Evolutionary conservation across 2,329 filamentous ascomycete species (phyloP).

Genomic region (Bipolaris gigantea): DNA sequence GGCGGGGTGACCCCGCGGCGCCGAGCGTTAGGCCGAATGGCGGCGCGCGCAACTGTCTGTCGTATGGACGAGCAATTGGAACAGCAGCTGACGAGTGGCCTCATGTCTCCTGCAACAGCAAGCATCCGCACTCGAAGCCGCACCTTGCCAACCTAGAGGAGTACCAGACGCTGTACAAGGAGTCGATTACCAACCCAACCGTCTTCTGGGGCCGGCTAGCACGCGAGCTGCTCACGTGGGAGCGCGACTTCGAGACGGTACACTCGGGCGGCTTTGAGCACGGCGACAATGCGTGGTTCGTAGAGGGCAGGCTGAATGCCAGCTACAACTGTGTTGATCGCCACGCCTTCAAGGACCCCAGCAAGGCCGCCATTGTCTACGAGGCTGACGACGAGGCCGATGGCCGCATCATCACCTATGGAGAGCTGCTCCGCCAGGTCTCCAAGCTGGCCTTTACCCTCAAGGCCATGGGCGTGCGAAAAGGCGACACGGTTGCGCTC

Average conservation of each 20-base stretch:
- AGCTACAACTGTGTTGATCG: slow-evolving; percentile 98
- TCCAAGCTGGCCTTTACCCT: slow-evolving; percentile 84
- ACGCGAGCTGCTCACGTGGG: slow-evolving; percentile 87
- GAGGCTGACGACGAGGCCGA: slow-evolving; percentile 90
- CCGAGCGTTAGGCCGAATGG: slow-evolving; percentile 10
- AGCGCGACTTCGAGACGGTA: slow-evolving; percentile 88
- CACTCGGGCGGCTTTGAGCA: slow-evolving; percentile 72
- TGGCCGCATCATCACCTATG: slow-evolving; percentile 88
- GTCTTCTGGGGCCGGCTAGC: slow-evolving; percentile 88
- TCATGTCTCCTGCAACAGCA: slow-evolving; percentile 43
- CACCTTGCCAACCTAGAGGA: slow-evolving; percentile 63
- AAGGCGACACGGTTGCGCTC: slow-evolving; percentile 95
- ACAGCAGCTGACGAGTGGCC: slow-evolving; percentile 16
- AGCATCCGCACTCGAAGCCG: slow-evolving; percentile 61
- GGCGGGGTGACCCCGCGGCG: slow-evolving; percentile 43
- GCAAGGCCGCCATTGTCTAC: slow-evolving; percentile 96
- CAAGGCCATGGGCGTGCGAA: slow-evolving; percentile 93
- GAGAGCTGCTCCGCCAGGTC: slow-evolving; percentile 89
- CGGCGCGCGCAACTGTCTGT: slow-evolving; percentile 5
- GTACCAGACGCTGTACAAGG: slow-evolving; percentile 67
- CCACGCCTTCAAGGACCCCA: slow-evolving; percentile 90
- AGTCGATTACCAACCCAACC: slow-evolving; percentile 87
- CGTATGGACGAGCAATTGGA: neutral
- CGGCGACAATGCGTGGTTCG: slow-evolving; percentile 92
- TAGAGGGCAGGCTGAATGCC: slow-evolving; percentile 90